A percentile compares a stretch with the other conserved stretches of the same genome.
These are phyloP conservation scores for Phytophthora europaea DNA, from an alignment of 352 stramenopile genomes.

Conservation along the genomic window DNA sequence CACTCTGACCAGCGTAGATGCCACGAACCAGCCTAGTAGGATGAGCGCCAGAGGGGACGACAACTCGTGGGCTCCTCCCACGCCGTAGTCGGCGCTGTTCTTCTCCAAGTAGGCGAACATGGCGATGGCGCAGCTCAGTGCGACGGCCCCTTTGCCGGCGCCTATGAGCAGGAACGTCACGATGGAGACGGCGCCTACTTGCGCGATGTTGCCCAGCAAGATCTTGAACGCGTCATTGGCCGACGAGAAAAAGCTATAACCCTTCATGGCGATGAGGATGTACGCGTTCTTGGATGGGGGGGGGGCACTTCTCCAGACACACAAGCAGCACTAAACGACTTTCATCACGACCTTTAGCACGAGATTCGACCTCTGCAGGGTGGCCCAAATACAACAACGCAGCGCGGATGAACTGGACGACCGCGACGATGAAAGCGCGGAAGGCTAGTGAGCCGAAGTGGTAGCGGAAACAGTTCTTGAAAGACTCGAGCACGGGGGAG, in stretches of 20 bases:
- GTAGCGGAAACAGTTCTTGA: conserved; percentile 91
- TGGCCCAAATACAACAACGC: conserved; percentile 94
- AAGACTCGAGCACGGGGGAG: conserved; percentile 69
- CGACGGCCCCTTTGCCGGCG: conserved; percentile 92
- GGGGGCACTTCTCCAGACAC: conserved; percentile 95
- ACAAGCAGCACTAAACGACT: conserved; percentile 94
- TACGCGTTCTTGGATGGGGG: conserved; percentile 98
- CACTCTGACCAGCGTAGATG: conserved; percentile 94
- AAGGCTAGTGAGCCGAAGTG: conserved; percentile 97
- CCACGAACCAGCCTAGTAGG: conserved; percentile 94
- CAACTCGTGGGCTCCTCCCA: conserved; percentile 70
- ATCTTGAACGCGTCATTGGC: conserved; percentile 95
- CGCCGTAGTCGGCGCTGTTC: conserved; percentile 59
- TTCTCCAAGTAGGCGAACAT: conserved; percentile 75
- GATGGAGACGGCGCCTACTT: conserved; percentile 88
- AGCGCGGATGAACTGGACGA: conserved; percentile 96
- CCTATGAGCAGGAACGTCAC: conserved; percentile 93
- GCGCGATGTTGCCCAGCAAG: conserved; percentile 92
- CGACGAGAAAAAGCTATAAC: conserved; percentile 79
- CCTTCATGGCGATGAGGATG: conserved; percentile 89
- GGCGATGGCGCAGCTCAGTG: conserved; percentile 60
- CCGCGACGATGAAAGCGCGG: conserved; percentile 96
- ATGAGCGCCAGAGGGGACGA: conserved; percentile 87
- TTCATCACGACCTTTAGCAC: conserved; percentile 89
- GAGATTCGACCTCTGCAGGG: conserved; percentile 81